A percentile compares a stretch with the other conserved stretches of the same genome.
phyloP scores from a whole-genome alignment of 2,329 filamentous ascomycete species.

The Lasiodiplodia sp. region DNA sequence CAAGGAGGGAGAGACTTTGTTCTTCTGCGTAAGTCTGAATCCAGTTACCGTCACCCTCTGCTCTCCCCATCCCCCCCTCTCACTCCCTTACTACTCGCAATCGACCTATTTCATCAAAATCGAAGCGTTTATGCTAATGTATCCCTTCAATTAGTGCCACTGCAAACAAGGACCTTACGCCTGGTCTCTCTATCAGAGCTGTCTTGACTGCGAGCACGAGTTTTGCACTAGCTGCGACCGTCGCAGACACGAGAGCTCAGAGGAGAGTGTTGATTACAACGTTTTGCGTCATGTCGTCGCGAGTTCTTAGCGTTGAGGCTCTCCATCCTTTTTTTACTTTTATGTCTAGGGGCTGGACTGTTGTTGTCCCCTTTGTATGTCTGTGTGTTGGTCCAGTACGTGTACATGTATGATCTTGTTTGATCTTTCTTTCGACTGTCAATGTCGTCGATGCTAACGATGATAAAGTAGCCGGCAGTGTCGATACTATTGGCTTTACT shows the following conservation, averaged over 20 bases:
- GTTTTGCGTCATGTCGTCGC: not conserved
- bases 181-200: constrained; percentile 25
- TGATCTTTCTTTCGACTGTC: not conserved
- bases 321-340: not conserved
- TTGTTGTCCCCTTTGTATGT: not conserved
- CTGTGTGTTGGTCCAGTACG: not conserved
- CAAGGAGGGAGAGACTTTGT: constrained; percentile 12
- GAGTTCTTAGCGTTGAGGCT: not conserved
- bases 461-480: not conserved
- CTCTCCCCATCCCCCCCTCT: not conserved
- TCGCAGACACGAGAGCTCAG: constrained; percentile 9
- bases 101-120: not conserved
- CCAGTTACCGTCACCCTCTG: not conserved
- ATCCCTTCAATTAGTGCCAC: constrained; percentile 13
- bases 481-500: too few relatives aligned
- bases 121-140: not conserved
- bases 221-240: constrained; percentile 28
- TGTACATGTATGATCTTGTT: not conserved
- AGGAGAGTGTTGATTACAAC: constrained; percentile 17
- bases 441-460: not conserved
- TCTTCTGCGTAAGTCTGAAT: constrained; percentile 29
- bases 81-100: not conserved
- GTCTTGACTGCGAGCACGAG: constrained; percentile 30
- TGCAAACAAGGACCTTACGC: constrained; percentile 29
- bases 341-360: not conserved